Conservation (phyloP, 305 asterid species). For the Fraxinus floribunda region DNA sequence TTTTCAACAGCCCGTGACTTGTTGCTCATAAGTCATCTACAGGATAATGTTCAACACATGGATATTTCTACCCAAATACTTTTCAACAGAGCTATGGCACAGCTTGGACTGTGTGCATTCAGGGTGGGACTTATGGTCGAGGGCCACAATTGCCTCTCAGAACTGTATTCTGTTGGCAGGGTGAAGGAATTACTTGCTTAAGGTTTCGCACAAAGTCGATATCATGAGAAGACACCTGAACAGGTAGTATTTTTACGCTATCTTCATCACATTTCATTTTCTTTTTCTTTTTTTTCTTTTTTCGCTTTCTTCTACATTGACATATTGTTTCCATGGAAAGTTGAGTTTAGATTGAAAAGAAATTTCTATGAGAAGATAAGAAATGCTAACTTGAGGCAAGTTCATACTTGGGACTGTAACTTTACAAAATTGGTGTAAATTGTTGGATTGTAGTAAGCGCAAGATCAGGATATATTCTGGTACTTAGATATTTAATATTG, state of each 20-base stretch:
- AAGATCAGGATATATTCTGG: neutral
- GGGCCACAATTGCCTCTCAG: conserved; percentile 80
- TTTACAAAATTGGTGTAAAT: neutral
- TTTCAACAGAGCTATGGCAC: conserved; percentile 93
- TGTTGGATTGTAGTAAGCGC: neutral
- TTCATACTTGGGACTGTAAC: neutral
- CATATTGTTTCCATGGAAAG: neutral
- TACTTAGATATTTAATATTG: neutral
- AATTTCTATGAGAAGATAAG: neutral
- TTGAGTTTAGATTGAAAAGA: neutral
- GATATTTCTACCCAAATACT: conserved; percentile 95
- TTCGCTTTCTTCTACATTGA: neutral
- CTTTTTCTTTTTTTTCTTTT: neutral
- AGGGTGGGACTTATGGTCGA: conserved; percentile 75
- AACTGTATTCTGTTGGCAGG: conserved; percentile 88
- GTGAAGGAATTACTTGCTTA: conserved; percentile 95
- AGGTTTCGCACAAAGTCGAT: conserved; percentile 88
- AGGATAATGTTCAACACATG: conserved; percentile 92
- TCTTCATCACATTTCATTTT: neutral
- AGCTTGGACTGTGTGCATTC: conserved; percentile 89
- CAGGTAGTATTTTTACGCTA: conserved; percentile 52
- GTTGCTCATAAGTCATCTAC: conserved; percentile 95
- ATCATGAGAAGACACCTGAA: conserved; percentile 94
- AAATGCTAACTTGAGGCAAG: neutral
- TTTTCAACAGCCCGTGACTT: conserved; percentile 82